Percentiles rank a stretch among this genome's conserved stretches.
Conservation (phyloP, 1,139 yeast genomes). For the Geotrichum phurueaensis region DNA sequence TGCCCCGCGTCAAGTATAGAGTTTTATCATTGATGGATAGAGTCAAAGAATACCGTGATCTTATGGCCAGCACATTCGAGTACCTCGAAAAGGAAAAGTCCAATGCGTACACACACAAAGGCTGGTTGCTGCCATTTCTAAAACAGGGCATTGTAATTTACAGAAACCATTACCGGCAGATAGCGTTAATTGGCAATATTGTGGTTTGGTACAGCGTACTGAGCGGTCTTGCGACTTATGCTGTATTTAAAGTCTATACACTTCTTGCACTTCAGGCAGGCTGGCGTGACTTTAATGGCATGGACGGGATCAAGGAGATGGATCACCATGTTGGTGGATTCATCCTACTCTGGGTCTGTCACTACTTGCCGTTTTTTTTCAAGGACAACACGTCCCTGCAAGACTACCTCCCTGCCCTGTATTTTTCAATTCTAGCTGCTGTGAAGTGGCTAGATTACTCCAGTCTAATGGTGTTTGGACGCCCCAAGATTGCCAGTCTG, state of each 20-base stretch:
- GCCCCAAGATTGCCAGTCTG: neutral
- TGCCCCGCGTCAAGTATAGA: constrained; percentile 32
- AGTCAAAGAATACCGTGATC: constrained; percentile 30
- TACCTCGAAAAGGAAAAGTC: constrained; percentile 20
- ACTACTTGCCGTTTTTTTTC: constrained; percentile 20
- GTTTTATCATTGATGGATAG: constrained; percentile 29
- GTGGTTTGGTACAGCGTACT: constrained; percentile 42
- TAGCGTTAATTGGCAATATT: constrained; percentile 56
- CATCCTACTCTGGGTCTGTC: constrained; percentile 24
- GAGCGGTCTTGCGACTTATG: constrained; percentile 19
- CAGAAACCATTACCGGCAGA: constrained; percentile 41
- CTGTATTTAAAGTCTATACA: constrained; percentile 23
- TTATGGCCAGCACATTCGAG: constrained; percentile 19
- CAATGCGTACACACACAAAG: constrained; percentile 20
- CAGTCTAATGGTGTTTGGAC: constrained; percentile 2
- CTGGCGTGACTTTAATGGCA: constrained; percentile 13
- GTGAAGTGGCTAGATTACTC: constrained; percentile 20
- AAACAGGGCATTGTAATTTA: constrained; percentile 51
- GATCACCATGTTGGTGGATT: constrained; percentile 29
- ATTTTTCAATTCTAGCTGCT: constrained; percentile 25
- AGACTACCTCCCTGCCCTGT: constrained; percentile 28
- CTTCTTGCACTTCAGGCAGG: constrained; percentile 24
- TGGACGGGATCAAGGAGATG: constrained; percentile 17
- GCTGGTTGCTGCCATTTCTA: constrained; percentile 42
- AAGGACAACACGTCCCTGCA: constrained; percentile 17